These are phyloP conservation scores for Strobilomyces confusus DNA, from an alignment of 768 basidiomycete genomes.

Conservation along the genomic window DNA sequence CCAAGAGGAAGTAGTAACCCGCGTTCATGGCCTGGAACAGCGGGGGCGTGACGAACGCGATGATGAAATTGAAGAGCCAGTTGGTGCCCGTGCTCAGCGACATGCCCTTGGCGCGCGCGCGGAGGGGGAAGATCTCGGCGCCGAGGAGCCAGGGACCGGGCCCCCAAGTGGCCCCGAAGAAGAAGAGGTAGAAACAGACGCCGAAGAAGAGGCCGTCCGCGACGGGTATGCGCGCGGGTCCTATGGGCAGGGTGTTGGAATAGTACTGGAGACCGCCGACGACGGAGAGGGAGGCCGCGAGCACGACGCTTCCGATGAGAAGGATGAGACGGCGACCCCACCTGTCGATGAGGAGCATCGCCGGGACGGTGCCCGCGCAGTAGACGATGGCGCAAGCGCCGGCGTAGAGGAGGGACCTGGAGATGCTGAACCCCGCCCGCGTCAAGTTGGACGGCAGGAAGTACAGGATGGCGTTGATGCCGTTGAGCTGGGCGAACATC, in stretches of 20 bases:
- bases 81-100: constrained; percentile 33
- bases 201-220: constrained; percentile 39
- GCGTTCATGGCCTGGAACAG: constrained; percentile 49
- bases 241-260: constrained; percentile 37
- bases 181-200: constrained; percentile 56
- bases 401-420: constrained; percentile 43
- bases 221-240: constrained; percentile 26
- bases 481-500: constrained; percentile 53
- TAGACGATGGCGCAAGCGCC: constrained; percentile 46
- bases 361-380: constrained; percentile 47
- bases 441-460: constrained; percentile 52
- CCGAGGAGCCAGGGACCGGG: constrained; percentile 51
- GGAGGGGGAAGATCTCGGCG: constrained; percentile 47
- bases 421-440: constrained; percentile 44
- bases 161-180: constrained; percentile 56
- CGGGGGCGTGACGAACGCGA: constrained; percentile 52
- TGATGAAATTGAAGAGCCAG: constrained; percentile 35
- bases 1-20: constrained; percentile 50
- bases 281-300: constrained; percentile 44
- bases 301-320: constrained; percentile 40
- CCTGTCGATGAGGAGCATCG: constrained; percentile 50
- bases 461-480: constrained; percentile 56
- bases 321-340: constrained; percentile 51
- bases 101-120: constrained; percentile 38
- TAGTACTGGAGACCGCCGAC: constrained; percentile 51